Evolutionary conservation across 495 filamentous ascomycete species (phyloP).

Genomic region (Podospora bellae-mahoneyi): DNA sequence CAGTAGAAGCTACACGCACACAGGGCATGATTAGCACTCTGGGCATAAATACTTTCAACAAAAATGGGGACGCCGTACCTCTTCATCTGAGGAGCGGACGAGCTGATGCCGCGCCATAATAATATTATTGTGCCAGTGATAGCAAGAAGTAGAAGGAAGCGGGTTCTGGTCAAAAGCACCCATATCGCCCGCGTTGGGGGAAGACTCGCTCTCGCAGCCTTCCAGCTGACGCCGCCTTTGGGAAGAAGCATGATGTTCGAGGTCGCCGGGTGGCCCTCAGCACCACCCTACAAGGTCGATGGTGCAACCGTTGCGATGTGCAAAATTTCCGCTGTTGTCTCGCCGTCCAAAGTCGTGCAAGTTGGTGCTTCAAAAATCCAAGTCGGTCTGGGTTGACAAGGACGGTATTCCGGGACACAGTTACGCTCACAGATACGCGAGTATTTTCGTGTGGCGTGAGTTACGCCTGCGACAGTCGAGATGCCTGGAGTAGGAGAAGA

Average conservation of each 20-base stretch:
- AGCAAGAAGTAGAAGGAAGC: constrained; percentile 73
- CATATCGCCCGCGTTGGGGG: constrained; percentile 80
- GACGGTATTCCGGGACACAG: background rate
- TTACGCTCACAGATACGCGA: background rate
- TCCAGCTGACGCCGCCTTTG: constrained; percentile 90
- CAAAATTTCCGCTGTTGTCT: constrained; percentile 13
- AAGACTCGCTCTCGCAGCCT: constrained; percentile 75
- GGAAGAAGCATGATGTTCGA: constrained; percentile 59
- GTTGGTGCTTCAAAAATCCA: constrained; percentile 1
- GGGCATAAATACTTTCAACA: no score
- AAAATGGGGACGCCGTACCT: constrained; percentile 55
- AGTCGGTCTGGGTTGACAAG: background rate
- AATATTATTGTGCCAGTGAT: constrained; percentile 71
- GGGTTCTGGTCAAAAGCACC: constrained; percentile 70
- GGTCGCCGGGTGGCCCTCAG: constrained; percentile 35
- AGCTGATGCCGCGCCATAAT: constrained; percentile 84
- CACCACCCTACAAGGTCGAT: constrained; percentile 31
- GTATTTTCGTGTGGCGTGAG: background rate
- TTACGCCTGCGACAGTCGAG: background rate
- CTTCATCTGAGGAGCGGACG: constrained; percentile 83
- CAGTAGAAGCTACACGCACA: constrained; percentile 79
- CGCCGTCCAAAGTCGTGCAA: constrained; percentile 9
- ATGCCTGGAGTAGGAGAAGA: background rate
- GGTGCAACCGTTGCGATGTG: constrained; percentile 11
- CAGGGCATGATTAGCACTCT: constrained; percentile 13